Evolutionary conservation across 192 early-diverging fungal genomes (phyloP).

Genomic region (Coemansia sp.): DNA sequence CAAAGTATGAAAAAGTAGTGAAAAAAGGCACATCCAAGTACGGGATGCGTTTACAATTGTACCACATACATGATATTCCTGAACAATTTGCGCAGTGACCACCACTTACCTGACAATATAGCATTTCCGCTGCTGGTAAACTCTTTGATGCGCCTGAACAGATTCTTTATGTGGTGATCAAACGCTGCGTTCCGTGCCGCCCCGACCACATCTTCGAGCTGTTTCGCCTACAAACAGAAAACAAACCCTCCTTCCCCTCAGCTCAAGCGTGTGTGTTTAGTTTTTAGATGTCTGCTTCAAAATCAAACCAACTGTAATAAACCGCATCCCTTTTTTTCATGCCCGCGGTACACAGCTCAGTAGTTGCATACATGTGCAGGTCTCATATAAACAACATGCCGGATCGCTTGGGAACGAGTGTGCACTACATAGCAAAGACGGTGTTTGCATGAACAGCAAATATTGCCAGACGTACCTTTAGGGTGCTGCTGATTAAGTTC

Average conservation of each 20-base stretch:
- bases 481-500: constrained; percentile 22
- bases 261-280: no score
- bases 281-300: no score
- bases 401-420: neutral
- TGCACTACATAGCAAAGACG: neutral
- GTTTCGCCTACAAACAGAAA: constrained; percentile 28
- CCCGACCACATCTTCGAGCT: constrained; percentile 17
- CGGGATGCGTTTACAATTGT: neutral
- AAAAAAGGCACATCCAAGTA: neutral
- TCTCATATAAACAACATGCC: neutral
- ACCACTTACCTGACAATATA: constrained; percentile 22
- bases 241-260: neutral
- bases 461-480: constrained; percentile 25
- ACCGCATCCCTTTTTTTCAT: no score
- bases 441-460: neutral
- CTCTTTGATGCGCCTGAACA: constrained; percentile 30
- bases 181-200: constrained; percentile 36
- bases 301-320: no score
- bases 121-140: neutral
- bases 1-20: constrained; percentile 1
- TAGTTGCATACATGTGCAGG: neutral
- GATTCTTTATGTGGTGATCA: constrained; percentile 36
- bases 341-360: neutral
- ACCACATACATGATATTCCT: neutral
- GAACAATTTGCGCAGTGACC: neutral